Percentiles rank a stretch among this genome's conserved stretches.
Conservation (phyloP, 1,284 basidiomycete species). For the Cystobasidium sp. region DNA sequence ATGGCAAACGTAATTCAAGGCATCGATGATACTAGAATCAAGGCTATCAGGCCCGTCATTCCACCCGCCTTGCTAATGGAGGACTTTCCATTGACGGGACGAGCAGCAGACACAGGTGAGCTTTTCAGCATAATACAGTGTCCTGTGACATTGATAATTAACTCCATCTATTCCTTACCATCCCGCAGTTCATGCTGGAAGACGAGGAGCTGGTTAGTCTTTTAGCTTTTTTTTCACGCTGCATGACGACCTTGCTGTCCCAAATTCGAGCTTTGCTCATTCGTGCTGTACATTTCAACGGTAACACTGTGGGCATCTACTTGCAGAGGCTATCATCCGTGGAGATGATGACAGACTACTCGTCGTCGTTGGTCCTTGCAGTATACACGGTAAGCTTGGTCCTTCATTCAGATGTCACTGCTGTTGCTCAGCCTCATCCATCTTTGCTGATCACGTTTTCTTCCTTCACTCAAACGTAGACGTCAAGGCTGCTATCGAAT, state of each 20-base stretch:
- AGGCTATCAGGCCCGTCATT: slow-evolving; percentile 65
- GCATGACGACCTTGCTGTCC: slow-evolving; percentile 1
- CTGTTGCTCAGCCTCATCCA: background rate
- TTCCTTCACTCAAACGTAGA: slow-evolving; percentile 54
- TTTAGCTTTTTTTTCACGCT: background rate
- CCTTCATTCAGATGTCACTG: background rate
- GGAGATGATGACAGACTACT: slow-evolving; percentile 86
- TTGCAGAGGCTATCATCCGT: slow-evolving; percentile 43
- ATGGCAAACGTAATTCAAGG: slow-evolving; percentile 41
- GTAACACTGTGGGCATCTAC: background rate
- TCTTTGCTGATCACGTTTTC: slow-evolving; percentile 29
- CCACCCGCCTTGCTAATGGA: slow-evolving; percentile 84
- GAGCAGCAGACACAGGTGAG: slow-evolving; percentile 37
- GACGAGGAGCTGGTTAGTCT: slow-evolving; percentile 71
- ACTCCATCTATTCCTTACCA: background rate
- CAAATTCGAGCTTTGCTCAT: background rate
- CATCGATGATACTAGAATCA: slow-evolving; percentile 83
- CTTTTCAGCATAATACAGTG: slow-evolving; percentile 56
- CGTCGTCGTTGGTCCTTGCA: slow-evolving; percentile 81
- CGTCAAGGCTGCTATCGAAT: slow-evolving; percentile 78
- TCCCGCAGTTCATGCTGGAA: slow-evolving; percentile 75
- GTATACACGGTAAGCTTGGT: slow-evolving; percentile 69
- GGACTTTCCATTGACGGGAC: slow-evolving; percentile 69
- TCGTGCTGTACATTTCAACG: background rate
- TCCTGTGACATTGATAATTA: slow-evolving; percentile 26